Conservation (phyloP, 495 filamentous ascomycete species). For the Xylaria castorea region DNA sequence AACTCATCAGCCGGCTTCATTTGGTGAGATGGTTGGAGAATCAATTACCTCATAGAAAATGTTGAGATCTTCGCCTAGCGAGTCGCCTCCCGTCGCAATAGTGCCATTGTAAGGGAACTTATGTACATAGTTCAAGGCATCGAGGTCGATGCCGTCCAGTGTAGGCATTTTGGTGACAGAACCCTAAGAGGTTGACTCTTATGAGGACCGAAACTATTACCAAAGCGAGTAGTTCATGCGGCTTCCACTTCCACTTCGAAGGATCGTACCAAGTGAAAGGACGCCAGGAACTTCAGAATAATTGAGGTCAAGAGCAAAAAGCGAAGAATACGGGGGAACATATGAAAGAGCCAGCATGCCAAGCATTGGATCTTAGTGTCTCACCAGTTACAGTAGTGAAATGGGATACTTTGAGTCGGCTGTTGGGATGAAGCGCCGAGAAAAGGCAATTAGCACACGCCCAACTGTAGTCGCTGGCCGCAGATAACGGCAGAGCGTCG, state of each 20-base stretch:
- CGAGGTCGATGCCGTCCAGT: slow-evolving; percentile 47
- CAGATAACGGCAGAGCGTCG: slow-evolving; percentile 24
- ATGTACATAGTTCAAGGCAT: slow-evolving; percentile 54
- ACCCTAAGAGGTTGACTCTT: slow-evolving; percentile 21
- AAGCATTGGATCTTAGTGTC: slow-evolving; percentile 23
- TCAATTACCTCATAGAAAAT: slow-evolving; percentile 74
- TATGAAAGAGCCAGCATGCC: slow-evolving; percentile 18
- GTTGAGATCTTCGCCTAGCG: slow-evolving; percentile 76
- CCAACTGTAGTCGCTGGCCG: slow-evolving; percentile 14
- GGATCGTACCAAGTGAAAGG: neutral
- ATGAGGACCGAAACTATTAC: neutral
- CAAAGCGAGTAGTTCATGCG: neutral
- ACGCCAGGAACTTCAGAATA: neutral
- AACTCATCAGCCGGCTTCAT: slow-evolving; percentile 1
- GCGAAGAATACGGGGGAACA: neutral
- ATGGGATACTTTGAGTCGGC: neutral
- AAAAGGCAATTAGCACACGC: slow-evolving; percentile 22
- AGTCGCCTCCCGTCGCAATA: slow-evolving; percentile 72
- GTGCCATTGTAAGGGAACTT: slow-evolving; percentile 70
- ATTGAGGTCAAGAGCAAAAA: neutral
- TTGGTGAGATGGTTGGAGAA: slow-evolving; percentile 2
- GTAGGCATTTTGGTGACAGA: slow-evolving; percentile 41
- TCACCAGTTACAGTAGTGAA: slow-evolving; percentile 17
- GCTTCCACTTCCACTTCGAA: neutral
- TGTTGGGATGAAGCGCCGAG: slow-evolving; percentile 16